phyloP scores from a whole-genome alignment of 78 protist species.

The Dictyostelium intermedium region DNA sequence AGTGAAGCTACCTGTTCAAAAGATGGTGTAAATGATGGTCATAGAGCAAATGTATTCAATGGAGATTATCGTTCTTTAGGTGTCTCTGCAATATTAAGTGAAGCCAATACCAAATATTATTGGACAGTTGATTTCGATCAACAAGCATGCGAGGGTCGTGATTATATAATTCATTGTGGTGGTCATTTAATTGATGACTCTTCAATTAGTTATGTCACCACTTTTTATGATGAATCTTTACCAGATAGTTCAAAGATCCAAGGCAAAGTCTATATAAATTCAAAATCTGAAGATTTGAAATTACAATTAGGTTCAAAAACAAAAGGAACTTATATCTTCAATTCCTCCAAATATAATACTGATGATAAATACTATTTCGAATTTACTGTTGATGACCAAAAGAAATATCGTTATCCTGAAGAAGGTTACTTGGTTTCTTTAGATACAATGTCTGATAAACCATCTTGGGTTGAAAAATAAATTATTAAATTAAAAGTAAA shows the following conservation, averaged over 20 bases:
- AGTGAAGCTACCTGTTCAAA: not conserved
- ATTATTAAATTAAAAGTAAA: not conserved
- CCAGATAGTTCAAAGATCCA: not conserved
- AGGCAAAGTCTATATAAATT: slow-evolving; percentile 7
- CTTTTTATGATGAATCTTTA: slow-evolving; percentile 3
- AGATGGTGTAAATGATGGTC: slow-evolving; percentile 19
- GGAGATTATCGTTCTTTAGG: not conserved
- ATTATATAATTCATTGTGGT: slow-evolving; percentile 2
- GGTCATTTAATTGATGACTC: not conserved
- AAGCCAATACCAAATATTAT: not conserved
- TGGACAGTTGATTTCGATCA: slow-evolving; percentile 6
- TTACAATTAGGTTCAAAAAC: not conserved
- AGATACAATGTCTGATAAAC: not conserved
- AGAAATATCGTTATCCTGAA: not conserved
- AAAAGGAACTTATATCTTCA: not conserved
- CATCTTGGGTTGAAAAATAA: slow-evolving; percentile 22
- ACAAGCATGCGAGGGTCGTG: not conserved
- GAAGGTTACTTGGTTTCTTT: not conserved
- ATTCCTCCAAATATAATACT: not conserved
- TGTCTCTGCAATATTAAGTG: not conserved
- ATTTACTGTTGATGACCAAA: not conserved
- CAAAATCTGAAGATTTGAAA: not conserved
- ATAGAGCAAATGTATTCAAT: not conserved
- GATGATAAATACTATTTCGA: not conserved
- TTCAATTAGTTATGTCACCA: not conserved